Percentiles rank a stretch among this genome's conserved stretches.
Evolutionary conservation across 2,329 filamentous ascomycete species (phyloP).

Genomic region (Diaporthe aspalathi): DNA sequence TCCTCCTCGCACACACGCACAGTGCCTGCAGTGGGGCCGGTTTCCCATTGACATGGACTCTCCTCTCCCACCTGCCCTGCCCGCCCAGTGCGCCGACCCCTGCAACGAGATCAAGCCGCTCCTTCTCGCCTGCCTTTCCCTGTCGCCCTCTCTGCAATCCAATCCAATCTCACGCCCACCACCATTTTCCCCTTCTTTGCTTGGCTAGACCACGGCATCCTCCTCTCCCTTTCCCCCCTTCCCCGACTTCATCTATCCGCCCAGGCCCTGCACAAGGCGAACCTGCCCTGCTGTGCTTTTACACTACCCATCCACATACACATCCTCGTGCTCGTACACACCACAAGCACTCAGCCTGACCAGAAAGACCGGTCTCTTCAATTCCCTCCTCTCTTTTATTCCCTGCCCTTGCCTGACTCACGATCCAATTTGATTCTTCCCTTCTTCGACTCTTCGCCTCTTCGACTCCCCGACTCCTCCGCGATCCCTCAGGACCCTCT

Average conservation of each 20-base stretch:
- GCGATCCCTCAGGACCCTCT: constrained; percentile 14
- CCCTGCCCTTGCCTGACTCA: constrained; percentile 35
- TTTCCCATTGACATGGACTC: constrained; percentile 12
- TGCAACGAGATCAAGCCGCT: constrained; percentile 30
- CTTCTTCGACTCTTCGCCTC: constrained; percentile 11
- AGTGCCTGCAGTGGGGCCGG: constrained; percentile 24
- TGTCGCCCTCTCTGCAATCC: constrained; percentile 22
- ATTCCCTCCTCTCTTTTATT: constrained; percentile 39
- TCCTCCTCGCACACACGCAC: constrained; percentile 15
- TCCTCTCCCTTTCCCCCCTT: constrained; percentile 31
- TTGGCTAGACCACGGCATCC: constrained; percentile 34
- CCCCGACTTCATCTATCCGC: constrained; percentile 33
- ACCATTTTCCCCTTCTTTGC: constrained; percentile 36
- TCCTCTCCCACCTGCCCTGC: too few species aligned
- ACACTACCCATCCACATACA: background rate
- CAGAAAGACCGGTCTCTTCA: constrained; percentile 33
- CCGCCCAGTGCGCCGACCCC: background rate
- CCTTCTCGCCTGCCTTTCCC: constrained; percentile 32
- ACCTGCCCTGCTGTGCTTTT: constrained; percentile 11
- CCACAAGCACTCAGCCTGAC: too few species aligned
- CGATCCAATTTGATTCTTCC: constrained; percentile 16
- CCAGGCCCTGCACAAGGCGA: constrained; percentile 30
- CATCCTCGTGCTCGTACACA: background rate
- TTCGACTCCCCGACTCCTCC: constrained; percentile 11
- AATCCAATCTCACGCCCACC: constrained; percentile 37